A percentile compares a stretch with the other conserved stretches of the same genome.
Conservation (phyloP, 1,139 yeast genomes). For the Geotrichum reessii region DNA sequence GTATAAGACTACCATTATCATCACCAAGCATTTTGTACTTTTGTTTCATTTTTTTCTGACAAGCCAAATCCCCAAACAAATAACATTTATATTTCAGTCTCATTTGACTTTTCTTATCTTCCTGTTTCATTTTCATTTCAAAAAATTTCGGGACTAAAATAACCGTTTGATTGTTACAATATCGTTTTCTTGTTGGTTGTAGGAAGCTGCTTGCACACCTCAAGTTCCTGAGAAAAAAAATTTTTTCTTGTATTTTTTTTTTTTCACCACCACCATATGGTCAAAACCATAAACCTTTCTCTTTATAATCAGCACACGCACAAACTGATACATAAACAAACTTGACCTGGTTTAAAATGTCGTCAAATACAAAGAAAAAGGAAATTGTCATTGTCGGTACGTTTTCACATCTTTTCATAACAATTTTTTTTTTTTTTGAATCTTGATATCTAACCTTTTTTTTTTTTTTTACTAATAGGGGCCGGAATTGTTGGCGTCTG, state of each 20-base stretch:
- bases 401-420: not conserved
- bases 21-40: too few species aligned
- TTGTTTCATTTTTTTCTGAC: too few species aligned
- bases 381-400: slow-evolving; percentile 37
- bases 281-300: not conserved
- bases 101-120: too few species aligned
- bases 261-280: not conserved
- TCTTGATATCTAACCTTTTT: not conserved
- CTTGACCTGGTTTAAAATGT: not conserved
- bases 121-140: too few species aligned
- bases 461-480: slow-evolving; percentile 31
- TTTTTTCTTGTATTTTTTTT: not conserved
- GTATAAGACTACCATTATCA: too few species aligned
- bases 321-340: not conserved
- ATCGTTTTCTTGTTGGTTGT: not conserved
- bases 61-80: too few species aligned
- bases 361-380: slow-evolving; percentile 22
- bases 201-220: not conserved
- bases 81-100: too few species aligned
- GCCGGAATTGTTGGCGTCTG: slow-evolving; percentile 97
- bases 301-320: not conserved
- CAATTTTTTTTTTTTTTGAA: not conserved
- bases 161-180: too few species aligned
- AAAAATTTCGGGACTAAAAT: too few species aligned
- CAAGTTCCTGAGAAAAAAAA: not conserved